Base-by-base conservation (phyloP, 2,329 filamentous ascomycete genomes). In the Mycogone perniciosa region DNA sequence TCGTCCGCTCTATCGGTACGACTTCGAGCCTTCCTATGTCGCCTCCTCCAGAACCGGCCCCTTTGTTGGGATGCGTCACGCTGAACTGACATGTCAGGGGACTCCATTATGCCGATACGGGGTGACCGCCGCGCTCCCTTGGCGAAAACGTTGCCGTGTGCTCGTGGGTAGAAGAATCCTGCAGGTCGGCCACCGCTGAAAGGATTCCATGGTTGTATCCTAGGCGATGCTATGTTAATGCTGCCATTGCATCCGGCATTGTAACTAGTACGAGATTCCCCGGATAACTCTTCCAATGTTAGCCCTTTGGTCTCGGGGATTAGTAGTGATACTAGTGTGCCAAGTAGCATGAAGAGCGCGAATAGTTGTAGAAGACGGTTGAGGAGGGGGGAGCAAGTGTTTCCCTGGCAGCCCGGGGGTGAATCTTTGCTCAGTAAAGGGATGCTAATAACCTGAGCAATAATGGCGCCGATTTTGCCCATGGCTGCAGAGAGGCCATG, bases 361-460 rank as follows among this genome's bases (percentile, higher is more conserved):
- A 88, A 90, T 35, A 90, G 85, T 64, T 89, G 77, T 72, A 92
- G 83, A 35, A 91, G 78, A 51, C 85, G 82, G 64, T 87, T 78
- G 48, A 91, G 75, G 78, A 84, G 86, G 0, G 76, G 75, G 1
- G 72, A 71, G 57, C 77, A 80, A 6, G 60, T 61, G 1, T 67
- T 73, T 0, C 77, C 76, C 20, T 72, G 69, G 53, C 77, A 79
- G 11, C 71, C 65, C 6, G 71, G 68, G 0, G 72, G 67, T 0
- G 77, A 71, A 29, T 82, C 85, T 31, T 77, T 76, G 13, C 76
- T 77, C 10, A 83, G 72, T 10, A 87, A 68, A 2, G 82, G 81
- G 7, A 82, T 79, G 50, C 82, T 84, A 40, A 86, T 80, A 54
- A 76, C 74, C 63, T 86, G 84, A 1, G 83, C 82, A 39, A 85